phyloP scores from a whole-genome alignment of 768 basidiomycete species.

The Austroboletus eburneus region DNA sequence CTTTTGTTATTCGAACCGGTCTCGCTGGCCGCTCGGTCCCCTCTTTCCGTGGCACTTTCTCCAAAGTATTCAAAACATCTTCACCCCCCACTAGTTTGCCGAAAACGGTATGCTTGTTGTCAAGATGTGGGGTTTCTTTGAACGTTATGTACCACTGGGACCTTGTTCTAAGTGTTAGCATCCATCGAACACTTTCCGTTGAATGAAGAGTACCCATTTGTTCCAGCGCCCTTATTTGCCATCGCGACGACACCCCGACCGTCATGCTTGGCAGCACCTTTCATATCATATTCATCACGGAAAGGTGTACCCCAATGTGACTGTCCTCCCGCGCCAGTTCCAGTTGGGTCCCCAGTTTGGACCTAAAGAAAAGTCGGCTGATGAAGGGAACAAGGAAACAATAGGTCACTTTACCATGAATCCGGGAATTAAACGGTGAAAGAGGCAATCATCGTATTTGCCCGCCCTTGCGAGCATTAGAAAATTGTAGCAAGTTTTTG shows the following conservation, averaged over 20 bases:
- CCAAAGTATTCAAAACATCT: slow-evolving; percentile 80
- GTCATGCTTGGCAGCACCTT: slow-evolving; percentile 86
- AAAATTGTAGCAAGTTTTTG: slow-evolving; percentile 99
- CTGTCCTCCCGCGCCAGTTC: slow-evolving; percentile 90
- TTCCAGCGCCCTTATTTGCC: slow-evolving; percentile 92
- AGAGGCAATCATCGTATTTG: slow-evolving; percentile 85
- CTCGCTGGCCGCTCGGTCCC: slow-evolving; percentile 87
- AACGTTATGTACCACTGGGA: slow-evolving; percentile 96
- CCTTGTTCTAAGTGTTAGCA: slow-evolving; percentile 34
- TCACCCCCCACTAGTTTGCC: slow-evolving; percentile 96
- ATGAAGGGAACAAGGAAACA: neutral
- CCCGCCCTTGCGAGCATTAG: slow-evolving; percentile 87
- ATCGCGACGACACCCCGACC: slow-evolving; percentile 82
- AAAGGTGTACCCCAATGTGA: slow-evolving; percentile 96
- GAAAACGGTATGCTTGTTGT: slow-evolving; percentile 94
- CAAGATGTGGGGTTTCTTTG: slow-evolving; percentile 74
- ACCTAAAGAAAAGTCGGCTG: slow-evolving; percentile 46
- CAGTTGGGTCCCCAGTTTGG: slow-evolving; percentile 98
- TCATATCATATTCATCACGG: slow-evolving; percentile 87
- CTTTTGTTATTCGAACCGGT: slow-evolving; percentile 78
- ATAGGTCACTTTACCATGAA: slow-evolving; percentile 69
- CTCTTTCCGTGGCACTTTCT: slow-evolving; percentile 73
- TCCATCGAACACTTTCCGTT: neutral
- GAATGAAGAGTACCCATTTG: slow-evolving; percentile 60
- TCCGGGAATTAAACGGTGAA: slow-evolving; percentile 90